phyloP scores from a whole-genome alignment of 352 stramenopile genomes.

The Globisporangium cederbergense region DNA sequence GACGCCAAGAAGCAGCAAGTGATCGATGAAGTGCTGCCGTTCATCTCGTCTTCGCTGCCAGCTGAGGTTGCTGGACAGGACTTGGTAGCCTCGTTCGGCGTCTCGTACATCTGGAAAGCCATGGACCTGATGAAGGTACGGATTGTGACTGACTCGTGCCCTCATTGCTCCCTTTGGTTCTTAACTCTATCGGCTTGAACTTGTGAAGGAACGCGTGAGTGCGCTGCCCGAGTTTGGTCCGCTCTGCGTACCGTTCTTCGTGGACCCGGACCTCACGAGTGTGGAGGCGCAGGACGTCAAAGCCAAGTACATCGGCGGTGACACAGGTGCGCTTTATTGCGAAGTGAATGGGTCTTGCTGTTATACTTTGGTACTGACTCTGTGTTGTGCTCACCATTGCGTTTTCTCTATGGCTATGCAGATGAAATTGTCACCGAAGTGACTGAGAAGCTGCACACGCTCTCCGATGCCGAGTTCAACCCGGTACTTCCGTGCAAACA shows the following conservation, averaged over 20 bases:
- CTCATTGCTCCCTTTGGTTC: background rate
- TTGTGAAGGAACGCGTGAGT: conserved; percentile 64
- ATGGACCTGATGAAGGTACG: conserved; percentile 82
- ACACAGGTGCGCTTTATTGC: conserved; percentile 22
- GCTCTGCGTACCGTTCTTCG: conserved; percentile 74
- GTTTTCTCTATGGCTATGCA: conserved; percentile 3
- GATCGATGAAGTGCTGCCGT: conserved; percentile 61
- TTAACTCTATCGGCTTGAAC: background rate
- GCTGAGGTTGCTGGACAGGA: conserved; percentile 10
- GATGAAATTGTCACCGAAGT: conserved; percentile 56
- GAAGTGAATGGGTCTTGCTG: conserved; percentile 19
- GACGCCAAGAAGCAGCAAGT: conserved; percentile 42
- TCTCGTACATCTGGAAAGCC: conserved; percentile 68
- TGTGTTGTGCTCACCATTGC: too few species aligned
- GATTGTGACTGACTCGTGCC: background rate
- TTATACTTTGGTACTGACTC: background rate
- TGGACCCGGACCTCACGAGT: conserved; percentile 48
- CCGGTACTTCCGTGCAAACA: conserved; percentile 27
- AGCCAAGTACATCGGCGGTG: conserved; percentile 65
- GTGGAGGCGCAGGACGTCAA: conserved; percentile 60
- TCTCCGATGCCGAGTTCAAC: conserved; percentile 68
- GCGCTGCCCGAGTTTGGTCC: conserved; percentile 76
- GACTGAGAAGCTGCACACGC: conserved; percentile 31
- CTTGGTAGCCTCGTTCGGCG: conserved; percentile 49
- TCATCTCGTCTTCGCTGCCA: conserved; percentile 45